These are phyloP conservation scores for Stemphylium vesicarium DNA, from an alignment of 2,329 filamentous ascomycete genomes.

Conservation along the genomic window DNA sequence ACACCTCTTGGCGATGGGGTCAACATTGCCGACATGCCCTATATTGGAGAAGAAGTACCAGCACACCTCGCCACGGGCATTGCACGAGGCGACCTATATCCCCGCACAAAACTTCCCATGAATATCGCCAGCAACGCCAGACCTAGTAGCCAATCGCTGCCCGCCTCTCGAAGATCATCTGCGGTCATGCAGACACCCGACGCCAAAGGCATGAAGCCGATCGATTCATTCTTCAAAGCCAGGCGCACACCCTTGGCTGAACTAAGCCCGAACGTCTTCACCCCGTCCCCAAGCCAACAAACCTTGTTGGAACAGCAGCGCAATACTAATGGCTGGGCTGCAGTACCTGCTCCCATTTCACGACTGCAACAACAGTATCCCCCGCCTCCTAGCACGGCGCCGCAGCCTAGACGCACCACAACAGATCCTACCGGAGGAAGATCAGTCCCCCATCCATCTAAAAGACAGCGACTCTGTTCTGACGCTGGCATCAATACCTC, in stretches of 20 bases:
- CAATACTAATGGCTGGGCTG: constrained; percentile 60
- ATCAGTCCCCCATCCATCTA: constrained; percentile 53
- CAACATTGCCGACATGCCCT: constrained; percentile 74
- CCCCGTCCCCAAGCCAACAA: constrained; percentile 70
- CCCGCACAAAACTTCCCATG: constrained; percentile 79
- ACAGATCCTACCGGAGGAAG: constrained; percentile 47
- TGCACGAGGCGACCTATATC: constrained; percentile 82
- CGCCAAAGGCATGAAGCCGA: constrained; percentile 66
- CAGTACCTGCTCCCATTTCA: constrained; percentile 56
- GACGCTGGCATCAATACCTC: constrained; percentile 43
- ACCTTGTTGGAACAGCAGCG: constrained; percentile 62
- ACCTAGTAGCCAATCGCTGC: constrained; percentile 43
- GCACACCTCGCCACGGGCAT: constrained; percentile 73
- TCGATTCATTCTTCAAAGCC: constrained; percentile 70
- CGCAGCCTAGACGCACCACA: constrained; percentile 50
- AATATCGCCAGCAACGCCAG: constrained; percentile 40
- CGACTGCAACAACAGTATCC: constrained; percentile 36
- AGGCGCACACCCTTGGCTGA: constrained; percentile 69
- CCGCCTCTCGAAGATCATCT: constrained; percentile 44
- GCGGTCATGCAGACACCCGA: constrained; percentile 51
- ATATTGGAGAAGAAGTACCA: constrained; percentile 77
- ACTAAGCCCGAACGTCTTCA: constrained; percentile 71
- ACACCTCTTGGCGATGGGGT: constrained; percentile 69
- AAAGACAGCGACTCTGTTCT: constrained; percentile 55
- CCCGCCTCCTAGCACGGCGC: constrained; percentile 46